Evolutionary conservation across 768 basidiomycete genomes (phyloP).

Genomic region (Kondoa subrosea): DNA sequence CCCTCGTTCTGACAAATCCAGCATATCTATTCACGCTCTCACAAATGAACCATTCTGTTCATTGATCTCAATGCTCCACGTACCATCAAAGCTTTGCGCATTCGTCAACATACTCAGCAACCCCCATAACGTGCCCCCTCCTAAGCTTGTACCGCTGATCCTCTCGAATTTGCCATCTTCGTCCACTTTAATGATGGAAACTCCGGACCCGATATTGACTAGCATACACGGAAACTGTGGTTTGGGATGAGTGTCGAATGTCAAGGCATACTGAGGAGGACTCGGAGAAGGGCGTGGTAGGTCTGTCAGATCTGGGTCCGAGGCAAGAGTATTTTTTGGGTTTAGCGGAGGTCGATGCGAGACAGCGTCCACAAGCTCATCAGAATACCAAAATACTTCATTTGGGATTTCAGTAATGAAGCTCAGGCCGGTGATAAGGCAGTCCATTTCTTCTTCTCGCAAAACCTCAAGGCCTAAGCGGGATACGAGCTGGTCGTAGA

Average conservation of each 20-base stretch:
- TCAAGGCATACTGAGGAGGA: conserved; percentile 73
- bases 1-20: conserved; percentile 77
- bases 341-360: conserved; percentile 30
- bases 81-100: conserved; percentile 87
- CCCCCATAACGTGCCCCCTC: conserved; percentile 96
- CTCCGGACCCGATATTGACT: conserved; percentile 95
- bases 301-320: conserved; percentile 28
- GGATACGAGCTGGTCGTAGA: conserved; percentile 61
- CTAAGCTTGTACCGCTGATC: conserved; percentile 88
- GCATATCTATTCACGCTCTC: conserved; percentile 70
- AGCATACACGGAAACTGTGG: conserved; percentile 88
- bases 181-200: conserved; percentile 92
- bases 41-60: conserved; percentile 14
- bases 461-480: conserved; percentile 67
- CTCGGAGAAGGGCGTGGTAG: conserved; percentile 77
- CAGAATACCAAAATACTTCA: conserved; percentile 97
- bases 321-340: too few relatives aligned
- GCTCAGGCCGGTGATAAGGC: conserved; percentile 84
- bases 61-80: conserved; percentile 29
- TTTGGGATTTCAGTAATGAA: conserved; percentile 91
- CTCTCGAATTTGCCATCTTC: conserved; percentile 90
- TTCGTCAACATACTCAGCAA: conserved; percentile 84
- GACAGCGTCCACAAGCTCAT: conserved; percentile 68
- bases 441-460: conserved; percentile 97
- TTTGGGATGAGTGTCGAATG: conserved; percentile 64